Evolutionary conservation across 2,329 filamentous ascomycete species (phyloP), one percentile per base, ranked within the genome.

Genomic region (Pestalotiopsis sp.): DNA sequence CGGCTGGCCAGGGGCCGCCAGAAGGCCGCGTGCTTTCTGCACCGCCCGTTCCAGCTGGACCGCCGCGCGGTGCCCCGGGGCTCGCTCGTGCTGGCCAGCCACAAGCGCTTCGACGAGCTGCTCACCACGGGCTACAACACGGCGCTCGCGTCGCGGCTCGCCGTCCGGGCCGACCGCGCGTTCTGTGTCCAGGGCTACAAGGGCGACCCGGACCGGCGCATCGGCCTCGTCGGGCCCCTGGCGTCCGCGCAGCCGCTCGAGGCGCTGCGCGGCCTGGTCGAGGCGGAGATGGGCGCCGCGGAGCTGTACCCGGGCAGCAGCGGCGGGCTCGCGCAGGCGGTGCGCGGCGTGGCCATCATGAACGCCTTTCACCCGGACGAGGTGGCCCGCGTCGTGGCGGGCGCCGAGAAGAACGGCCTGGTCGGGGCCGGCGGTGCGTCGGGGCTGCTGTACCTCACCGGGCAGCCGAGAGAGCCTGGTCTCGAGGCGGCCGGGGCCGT

Each of bases 311-410:
- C 69, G 6, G 64, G 69, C 39, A 61, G 63, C 5, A 61, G 63
- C 5, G 64, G 66, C 4, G 61, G 25, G 12, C n/a, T 13, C 14
- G 20, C 12, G 20, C 49, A 62, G 41, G 25, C n/a, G 3, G 64
- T 71, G 45, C 64, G 41, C 1, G 65, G 39, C 3, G 31, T 72
- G 12, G 71, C 71, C 1, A 71, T 72, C 60, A 71, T 73, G 72
- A 73, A 73, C 60, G 70, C 71, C 2, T 73, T 73, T 36, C 66
- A 69, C n/a, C 67, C 71, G 1, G 71, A 71, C 36, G 72, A 73
- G 38, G 71, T 73, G 3, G 64, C 67, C 7, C 58, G 64, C 23
- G 72, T 71, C 4, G 61, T 67, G 3, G 38, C 17, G 12, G 14
- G 57, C n/a, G 66, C 67, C 11, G 9, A 56, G 5, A 66, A 59